Conservation (phyloP, 768 basidiomycete species). For the Russula sp. region DNA sequence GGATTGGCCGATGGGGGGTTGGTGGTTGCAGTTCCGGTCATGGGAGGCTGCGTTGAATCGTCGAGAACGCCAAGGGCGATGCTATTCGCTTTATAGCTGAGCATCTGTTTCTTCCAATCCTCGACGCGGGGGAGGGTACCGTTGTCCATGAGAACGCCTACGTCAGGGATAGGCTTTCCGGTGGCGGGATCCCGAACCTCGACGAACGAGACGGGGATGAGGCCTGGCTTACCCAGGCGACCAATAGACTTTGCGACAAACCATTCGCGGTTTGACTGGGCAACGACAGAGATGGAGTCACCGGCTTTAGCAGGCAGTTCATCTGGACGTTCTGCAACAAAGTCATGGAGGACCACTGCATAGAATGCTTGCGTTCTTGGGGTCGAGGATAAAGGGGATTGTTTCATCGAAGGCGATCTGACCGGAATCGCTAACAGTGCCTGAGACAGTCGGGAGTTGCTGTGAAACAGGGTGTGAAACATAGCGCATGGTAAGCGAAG, state of each 20-base stretch:
- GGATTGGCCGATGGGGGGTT: slow-evolving; percentile 16
- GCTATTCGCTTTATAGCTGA: slow-evolving; percentile 92
- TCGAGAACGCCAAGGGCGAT: slow-evolving; percentile 94
- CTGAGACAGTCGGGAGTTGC: slow-evolving; percentile 12
- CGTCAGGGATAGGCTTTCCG: slow-evolving; percentile 68
- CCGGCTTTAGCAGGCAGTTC: slow-evolving; percentile 94
- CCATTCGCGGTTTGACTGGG: slow-evolving; percentile 99
- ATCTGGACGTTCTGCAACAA: slow-evolving; percentile 90
- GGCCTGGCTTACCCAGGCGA: slow-evolving; percentile 86
- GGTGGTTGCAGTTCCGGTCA: neutral
- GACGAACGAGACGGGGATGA: slow-evolving; percentile 96
- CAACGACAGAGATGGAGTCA: slow-evolving; percentile 93
- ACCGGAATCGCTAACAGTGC: slow-evolving; percentile 23
- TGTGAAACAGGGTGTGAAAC: slow-evolving; percentile 6
- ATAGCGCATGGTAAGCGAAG: slow-evolving; percentile 10
- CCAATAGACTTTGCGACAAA: slow-evolving; percentile 99
- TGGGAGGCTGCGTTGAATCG: slow-evolving; percentile 37
- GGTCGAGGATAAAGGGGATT: slow-evolving; percentile 13
- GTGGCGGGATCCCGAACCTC: slow-evolving; percentile 92
- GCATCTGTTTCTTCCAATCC: slow-evolving; percentile 96
- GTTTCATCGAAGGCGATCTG: slow-evolving; percentile 31
- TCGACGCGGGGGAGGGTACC: slow-evolving; percentile 95
- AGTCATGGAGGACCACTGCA: slow-evolving; percentile 94
- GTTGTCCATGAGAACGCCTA: slow-evolving; percentile 72
- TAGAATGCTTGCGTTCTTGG: slow-evolving; percentile 67